Base-by-base conservation (phyloP, 2,329 filamentous ascomycete genomes). In the Cordyceps fumosorosea region DNA sequence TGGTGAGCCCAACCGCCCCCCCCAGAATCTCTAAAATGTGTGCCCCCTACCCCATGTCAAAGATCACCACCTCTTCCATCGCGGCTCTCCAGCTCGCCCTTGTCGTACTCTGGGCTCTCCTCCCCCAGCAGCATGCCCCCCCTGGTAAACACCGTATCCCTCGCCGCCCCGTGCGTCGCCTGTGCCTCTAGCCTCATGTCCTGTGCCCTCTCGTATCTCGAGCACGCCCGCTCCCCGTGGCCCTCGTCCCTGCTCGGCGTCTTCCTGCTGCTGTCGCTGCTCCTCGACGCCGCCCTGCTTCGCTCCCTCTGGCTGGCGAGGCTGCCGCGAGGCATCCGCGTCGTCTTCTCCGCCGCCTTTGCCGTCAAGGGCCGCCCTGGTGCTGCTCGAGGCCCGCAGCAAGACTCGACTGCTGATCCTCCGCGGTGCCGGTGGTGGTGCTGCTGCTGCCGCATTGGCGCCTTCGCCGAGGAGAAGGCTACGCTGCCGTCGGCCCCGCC, bases 381-480 rank as follows among this genome's bases (percentile, higher is more conserved):
- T 76, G 20, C 66, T 75, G 29, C 71, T 76, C 3, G 77, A 80
- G 67, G 74, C 74, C 1, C 66, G 68, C 60, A 74, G 72, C 60
- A 80, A 79, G 68, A 67, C 71, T 14, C 34, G 34, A 12, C 34
- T 37, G 10, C 34, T 37, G 10, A 50, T 63, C 2, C 71, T 72
- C 42, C 66, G 77, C 14, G 62, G 74, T n/a, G 62, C 65, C 42
- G 65, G 64, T 52, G 68, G 29, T 29, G 29, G 5, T 29, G 29
- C 29, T 7, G 29, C 65, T 42, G 65, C 64, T 52, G 68, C 72
- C 60, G 26, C 66, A 54, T 63, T 66, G n/a, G 72, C 73, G 8
- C 75, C 77, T n/a, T n/a, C n/a, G n/a, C n/a, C 4, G 76, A 76
- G 61, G 67, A 66, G 44, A 73, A n/a, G n/a, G 74, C 3, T 70